Evolutionary conservation across 306 rosid species (phyloP).

Genomic region (Prunus persica): DNA sequence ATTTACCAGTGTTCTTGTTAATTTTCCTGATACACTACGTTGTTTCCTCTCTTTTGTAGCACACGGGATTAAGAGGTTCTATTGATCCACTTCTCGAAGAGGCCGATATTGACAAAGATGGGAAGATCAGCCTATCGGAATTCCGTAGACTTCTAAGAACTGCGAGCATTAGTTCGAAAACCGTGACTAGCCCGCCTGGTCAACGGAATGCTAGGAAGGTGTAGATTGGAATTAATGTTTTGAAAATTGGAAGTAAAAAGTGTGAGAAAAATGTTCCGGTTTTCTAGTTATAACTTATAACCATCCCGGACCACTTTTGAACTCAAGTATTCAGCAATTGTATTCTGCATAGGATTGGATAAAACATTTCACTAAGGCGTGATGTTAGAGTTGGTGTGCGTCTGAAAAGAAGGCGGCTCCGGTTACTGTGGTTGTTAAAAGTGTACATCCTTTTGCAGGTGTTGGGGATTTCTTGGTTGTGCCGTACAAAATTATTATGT

Average conservation of each 20-base stretch:
- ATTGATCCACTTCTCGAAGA: conserved; percentile 88
- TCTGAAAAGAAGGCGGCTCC: conserved; percentile 42
- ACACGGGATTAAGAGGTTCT: conserved; percentile 83
- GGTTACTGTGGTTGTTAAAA: conserved; percentile 26
- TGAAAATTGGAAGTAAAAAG: conserved; percentile 18
- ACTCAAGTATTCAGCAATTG: conserved; percentile 26
- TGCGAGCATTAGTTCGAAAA: conserved; percentile 79
- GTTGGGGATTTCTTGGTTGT: conserved; percentile 46
- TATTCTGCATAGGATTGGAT: conserved; percentile 26
- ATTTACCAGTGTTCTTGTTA: background rate
- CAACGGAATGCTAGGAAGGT: conserved; percentile 34
- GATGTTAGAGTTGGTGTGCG: conserved; percentile 28
- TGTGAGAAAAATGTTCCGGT: conserved; percentile 27
- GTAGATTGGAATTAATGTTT: conserved; percentile 34
- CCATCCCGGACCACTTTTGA: conserved; percentile 33
- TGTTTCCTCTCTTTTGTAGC: conserved; percentile 46
- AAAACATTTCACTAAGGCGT: conserved; percentile 24
- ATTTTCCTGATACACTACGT: conserved; percentile 18
- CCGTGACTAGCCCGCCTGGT: conserved; percentile 34
- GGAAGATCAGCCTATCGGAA: conserved; percentile 85
- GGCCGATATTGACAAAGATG: conserved; percentile 94
- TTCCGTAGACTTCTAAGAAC: conserved; percentile 90
- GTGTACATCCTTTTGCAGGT: conserved; percentile 43
- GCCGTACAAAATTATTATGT: conserved; percentile 42
- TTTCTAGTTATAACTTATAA: conserved; percentile 14